Conservation (phyloP, 371 early-diverging fungal species). For the Rhizopus delemar region DNA sequence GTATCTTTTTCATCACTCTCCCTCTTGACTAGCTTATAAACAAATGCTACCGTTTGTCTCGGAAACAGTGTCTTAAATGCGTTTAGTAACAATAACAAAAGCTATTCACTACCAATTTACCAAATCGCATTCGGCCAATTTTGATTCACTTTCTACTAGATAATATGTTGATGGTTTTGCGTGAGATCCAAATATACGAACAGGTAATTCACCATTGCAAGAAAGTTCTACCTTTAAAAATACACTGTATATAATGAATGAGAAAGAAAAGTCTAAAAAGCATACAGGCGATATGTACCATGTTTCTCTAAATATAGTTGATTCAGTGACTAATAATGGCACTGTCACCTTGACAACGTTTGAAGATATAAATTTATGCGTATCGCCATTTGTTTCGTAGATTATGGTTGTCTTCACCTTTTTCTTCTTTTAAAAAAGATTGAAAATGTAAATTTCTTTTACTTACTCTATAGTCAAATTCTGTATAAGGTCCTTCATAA, state of each 20-base stretch:
- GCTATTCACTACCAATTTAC: constrained; percentile 23
- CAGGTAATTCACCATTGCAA: constrained; percentile 62
- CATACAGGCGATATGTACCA: constrained; percentile 38
- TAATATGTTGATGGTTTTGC: constrained; percentile 49
- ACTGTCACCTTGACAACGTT: constrained; percentile 57
- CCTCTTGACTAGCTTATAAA: constrained; percentile 61
- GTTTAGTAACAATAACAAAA: not conserved
- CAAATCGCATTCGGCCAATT: constrained; percentile 50
- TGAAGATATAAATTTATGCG: constrained; percentile 53
- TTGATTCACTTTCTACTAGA: constrained; percentile 43
- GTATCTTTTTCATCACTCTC: constrained; percentile 10
- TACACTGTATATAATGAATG: constrained; percentile 32
- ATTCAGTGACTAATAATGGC: constrained; percentile 58
- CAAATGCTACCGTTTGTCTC: constrained; percentile 61
- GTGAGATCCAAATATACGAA: constrained; percentile 54
- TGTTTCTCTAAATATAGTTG: constrained; percentile 59
- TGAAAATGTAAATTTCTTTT: not conserved
- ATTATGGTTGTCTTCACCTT: constrained; percentile 55
- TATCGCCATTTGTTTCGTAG: constrained; percentile 47
- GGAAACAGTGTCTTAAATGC: constrained; percentile 57
- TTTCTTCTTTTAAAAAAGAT: not conserved
- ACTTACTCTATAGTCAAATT: constrained; percentile 58
- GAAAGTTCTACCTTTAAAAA: constrained; percentile 61
- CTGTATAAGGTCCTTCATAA: constrained; percentile 54
- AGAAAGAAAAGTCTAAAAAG: not conserved